Conservation (phyloP, 2,329 filamentous ascomycete species). For the Penicillium sp. region DNA sequence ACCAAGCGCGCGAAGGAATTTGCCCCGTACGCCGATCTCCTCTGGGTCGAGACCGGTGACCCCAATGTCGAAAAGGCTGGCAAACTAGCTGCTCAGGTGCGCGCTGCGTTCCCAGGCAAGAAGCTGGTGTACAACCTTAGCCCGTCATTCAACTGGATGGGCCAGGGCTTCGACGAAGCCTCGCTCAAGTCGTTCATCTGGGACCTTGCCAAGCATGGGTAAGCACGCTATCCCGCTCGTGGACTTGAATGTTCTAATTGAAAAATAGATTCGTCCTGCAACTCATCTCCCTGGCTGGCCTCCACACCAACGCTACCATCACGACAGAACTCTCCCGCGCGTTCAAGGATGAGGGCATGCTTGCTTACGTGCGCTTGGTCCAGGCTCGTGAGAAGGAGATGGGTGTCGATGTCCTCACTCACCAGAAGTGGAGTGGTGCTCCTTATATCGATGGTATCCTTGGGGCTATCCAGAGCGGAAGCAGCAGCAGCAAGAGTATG, state of each 20-base stretch:
- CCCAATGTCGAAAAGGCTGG: conserved; percentile 77
- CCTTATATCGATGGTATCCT: conserved; percentile 84
- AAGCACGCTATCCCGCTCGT: conserved; percentile 44
- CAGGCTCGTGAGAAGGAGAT: conserved; percentile 88
- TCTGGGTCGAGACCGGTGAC: conserved; percentile 96
- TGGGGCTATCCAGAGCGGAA: conserved; percentile 87
- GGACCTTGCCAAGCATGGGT: conserved; percentile 90
- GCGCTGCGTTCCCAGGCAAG: conserved; percentile 71
- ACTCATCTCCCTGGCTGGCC: conserved; percentile 64
- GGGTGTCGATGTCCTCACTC: conserved; percentile 87
- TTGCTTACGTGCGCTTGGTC: conserved; percentile 93
- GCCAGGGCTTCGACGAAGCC: conserved; percentile 82
- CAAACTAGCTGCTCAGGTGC: conserved; percentile 75
- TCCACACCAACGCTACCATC: conserved; percentile 66
- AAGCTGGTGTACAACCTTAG: conserved; percentile 94
- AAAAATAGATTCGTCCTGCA: conserved; percentile 60
- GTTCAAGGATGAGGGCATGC: conserved; percentile 92
- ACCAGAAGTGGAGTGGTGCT: conserved; percentile 78
- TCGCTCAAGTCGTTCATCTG: conserved; percentile 90
- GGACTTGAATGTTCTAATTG: conserved; percentile 9
- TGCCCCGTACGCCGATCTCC: conserved; percentile 86
- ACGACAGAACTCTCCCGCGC: conserved; percentile 73
- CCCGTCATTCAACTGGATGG: conserved; percentile 98
- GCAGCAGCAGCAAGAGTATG: conserved; percentile 88
- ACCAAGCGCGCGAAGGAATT: conserved; percentile 93